These are phyloP conservation scores for Toxicodendron radicans DNA, from an alignment of 345 rosid genomes.

Conservation along the genomic window DNA sequence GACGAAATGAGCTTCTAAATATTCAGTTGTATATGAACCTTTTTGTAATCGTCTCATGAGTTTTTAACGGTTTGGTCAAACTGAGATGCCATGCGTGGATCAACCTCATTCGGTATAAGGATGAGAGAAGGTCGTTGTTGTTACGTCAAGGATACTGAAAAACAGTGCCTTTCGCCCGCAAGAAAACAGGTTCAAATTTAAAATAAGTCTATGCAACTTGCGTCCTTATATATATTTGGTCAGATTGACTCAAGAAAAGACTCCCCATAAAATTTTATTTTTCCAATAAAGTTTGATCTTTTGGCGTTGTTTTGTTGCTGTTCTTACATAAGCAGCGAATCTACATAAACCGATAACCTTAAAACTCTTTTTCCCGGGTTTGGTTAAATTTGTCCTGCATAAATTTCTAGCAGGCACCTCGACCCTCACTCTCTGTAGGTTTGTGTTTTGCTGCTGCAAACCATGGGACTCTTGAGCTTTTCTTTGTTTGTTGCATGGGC, in stretches of 20 bases:
- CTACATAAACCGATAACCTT: conserved; percentile 9
- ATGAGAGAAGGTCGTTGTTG: conserved; percentile 1
- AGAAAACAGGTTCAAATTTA: not conserved
- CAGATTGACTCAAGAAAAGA: not conserved
- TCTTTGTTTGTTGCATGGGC: conserved; percentile 24
- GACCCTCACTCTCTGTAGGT: too few species aligned
- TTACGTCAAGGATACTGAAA: conserved; percentile 8
- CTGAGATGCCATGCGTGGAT: not conserved
- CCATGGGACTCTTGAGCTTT: conserved; percentile 34
- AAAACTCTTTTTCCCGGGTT: not conserved
- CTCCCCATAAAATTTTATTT: not conserved
- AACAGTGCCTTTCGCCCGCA: conserved; percentile 6
- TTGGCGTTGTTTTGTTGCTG: conserved; percentile 13
- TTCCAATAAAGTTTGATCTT: not conserved
- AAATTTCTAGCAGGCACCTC: conserved; percentile 8
- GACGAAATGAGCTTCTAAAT: not conserved
- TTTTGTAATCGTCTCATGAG: not conserved
- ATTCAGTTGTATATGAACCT: not conserved
- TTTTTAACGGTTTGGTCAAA: not conserved
- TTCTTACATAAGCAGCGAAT: conserved; percentile 15
- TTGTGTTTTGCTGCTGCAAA: conserved; percentile 8
- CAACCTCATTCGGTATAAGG: not conserved
- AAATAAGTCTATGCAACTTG: not conserved
- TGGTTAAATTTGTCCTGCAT: not conserved
- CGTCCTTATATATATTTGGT: not conserved